phyloP scores from a whole-genome alignment of 352 stramenopile species.

The Phytophthora litchii region DNA sequence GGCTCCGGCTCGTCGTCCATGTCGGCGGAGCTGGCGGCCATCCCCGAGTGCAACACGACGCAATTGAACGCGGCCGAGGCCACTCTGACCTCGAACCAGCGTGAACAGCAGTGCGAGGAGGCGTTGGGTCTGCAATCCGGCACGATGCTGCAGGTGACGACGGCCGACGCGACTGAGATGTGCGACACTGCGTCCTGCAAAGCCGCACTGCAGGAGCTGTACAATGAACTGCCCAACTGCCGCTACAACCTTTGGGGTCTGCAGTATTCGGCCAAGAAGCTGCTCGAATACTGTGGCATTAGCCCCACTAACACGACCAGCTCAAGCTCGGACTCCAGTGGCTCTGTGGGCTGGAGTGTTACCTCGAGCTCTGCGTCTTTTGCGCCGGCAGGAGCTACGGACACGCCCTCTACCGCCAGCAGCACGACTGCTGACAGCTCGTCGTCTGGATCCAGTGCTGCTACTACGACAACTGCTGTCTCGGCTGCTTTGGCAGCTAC shows the following conservation, averaged over 20 bases:
- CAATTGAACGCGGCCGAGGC: constrained; percentile 46
- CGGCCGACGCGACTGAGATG: constrained; percentile 39
- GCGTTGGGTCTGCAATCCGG: constrained; percentile 28
- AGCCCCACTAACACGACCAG: constrained; percentile 41
- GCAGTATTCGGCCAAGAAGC: constrained; percentile 41
- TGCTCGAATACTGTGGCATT: constrained; percentile 60
- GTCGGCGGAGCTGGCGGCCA: constrained; percentile 41
- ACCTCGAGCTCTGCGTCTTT: constrained; percentile 36
- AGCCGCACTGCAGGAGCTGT: constrained; percentile 60
- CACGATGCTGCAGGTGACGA: constrained; percentile 58
- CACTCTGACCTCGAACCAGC: constrained; percentile 54
- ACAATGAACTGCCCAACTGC: constrained; percentile 66
- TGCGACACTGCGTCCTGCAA: constrained; percentile 54
- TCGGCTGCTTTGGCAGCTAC: constrained; percentile 30
- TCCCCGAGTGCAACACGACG: constrained; percentile 48
- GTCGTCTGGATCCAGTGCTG: constrained; percentile 21
- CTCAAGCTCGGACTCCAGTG: constrained; percentile 17
- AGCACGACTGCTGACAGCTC: constrained; percentile 22
- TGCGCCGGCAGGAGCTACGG: constrained; percentile 42
- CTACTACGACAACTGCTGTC: constrained; percentile 12
- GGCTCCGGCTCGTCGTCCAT: constrained; percentile 25
- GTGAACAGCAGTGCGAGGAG: constrained; percentile 58
- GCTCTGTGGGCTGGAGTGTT: constrained; percentile 32
- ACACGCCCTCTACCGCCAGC: constrained; percentile 34
- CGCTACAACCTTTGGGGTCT: constrained; percentile 59